Conservation (phyloP, 352 stramenopile genomes). For the Pseudoperonospora humuli region DNA sequence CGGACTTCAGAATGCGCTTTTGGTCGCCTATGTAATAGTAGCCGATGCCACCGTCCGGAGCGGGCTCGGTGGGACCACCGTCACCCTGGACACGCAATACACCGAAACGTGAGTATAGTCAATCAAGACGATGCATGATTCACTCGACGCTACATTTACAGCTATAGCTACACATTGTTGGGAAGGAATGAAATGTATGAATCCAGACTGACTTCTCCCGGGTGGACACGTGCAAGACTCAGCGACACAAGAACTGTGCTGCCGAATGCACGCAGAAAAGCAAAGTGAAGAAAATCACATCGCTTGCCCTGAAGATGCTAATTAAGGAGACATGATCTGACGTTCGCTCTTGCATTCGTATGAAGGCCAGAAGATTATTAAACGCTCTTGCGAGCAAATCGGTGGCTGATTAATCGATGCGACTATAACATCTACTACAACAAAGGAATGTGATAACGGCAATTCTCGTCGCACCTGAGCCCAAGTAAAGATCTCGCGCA, state of each 20-base stretch:
- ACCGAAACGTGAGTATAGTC: slow-evolving; percentile 12
- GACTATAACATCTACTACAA: slow-evolving; percentile 2
- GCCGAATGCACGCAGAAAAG: slow-evolving; percentile 41
- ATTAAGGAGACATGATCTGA: slow-evolving; percentile 72
- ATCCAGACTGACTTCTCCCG: slow-evolving; percentile 78
- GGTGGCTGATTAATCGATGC: slow-evolving; percentile 89
- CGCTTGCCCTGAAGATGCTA: slow-evolving; percentile 62
- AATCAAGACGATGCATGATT: not conserved
- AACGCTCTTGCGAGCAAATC: slow-evolving; percentile 31
- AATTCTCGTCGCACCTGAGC: slow-evolving; percentile 51
- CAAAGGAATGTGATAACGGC: too few species aligned
- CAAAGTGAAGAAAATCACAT: slow-evolving; percentile 3
- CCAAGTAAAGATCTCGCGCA: slow-evolving; percentile 83
- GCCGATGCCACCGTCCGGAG: slow-evolving; percentile 67
- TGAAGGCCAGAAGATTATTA: slow-evolving; percentile 84
- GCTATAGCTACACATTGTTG: slow-evolving; percentile 1
- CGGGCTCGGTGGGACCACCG: slow-evolving; percentile 58
- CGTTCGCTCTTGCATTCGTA: slow-evolving; percentile 77
- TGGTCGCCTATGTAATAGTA: slow-evolving; percentile 86
- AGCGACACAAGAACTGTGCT: slow-evolving; percentile 79
- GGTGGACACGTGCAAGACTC: slow-evolving; percentile 53
- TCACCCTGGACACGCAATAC: slow-evolving; percentile 45
- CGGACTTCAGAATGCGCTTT: slow-evolving; percentile 69
- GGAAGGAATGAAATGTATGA: slow-evolving; percentile 48
- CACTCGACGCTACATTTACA: not conserved